Percentiles rank a stretch among this genome's conserved stretches.
Conservation (phyloP, 1,139 yeast genomes). For the Hemisphaericaspora lyxosophila region DNA sequence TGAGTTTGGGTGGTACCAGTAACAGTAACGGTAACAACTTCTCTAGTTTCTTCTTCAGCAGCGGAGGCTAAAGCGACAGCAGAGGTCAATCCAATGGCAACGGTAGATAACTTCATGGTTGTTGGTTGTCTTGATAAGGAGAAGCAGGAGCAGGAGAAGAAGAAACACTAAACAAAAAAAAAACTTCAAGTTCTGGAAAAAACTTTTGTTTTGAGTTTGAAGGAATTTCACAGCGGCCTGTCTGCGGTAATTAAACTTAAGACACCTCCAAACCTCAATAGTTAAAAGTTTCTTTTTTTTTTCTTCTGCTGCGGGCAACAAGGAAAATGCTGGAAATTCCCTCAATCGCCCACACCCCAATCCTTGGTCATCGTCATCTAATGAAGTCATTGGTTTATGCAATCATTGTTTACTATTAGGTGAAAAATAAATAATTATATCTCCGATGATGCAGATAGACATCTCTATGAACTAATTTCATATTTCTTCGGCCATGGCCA, state of each 20-base stretch:
- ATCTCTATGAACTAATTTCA: too few relatives aligned
- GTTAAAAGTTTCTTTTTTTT: background rate
- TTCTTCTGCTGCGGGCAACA: too few relatives aligned
- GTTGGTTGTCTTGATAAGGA: background rate
- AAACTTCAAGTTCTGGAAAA: too few relatives aligned
- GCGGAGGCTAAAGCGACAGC: conserved; percentile 22
- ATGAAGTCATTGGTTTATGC: too few relatives aligned
- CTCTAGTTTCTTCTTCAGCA: conserved; percentile 15
- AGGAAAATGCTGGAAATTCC: too few relatives aligned
- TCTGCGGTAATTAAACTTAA: background rate
- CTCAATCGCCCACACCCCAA: conserved; percentile 1
- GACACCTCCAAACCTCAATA: conserved; percentile 3
- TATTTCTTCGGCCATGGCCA: too few relatives aligned
- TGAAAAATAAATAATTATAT: too few relatives aligned
- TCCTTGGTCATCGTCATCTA: too few relatives aligned
- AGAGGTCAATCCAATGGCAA: conserved; percentile 22
- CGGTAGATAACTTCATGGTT: conserved; percentile 24
- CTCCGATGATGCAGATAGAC: too few relatives aligned
- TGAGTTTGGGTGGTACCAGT: conserved; percentile 18
- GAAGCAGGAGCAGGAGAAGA: background rate
- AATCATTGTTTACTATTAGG: too few relatives aligned
- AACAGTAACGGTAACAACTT: conserved; percentile 17
- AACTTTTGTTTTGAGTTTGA: background rate
- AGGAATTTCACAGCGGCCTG: too few relatives aligned
- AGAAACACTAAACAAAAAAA: background rate